phyloP scores from a whole-genome alignment of 2,329 filamentous ascomycete genomes.

The Chrysoporthe austroafricana region DNA sequence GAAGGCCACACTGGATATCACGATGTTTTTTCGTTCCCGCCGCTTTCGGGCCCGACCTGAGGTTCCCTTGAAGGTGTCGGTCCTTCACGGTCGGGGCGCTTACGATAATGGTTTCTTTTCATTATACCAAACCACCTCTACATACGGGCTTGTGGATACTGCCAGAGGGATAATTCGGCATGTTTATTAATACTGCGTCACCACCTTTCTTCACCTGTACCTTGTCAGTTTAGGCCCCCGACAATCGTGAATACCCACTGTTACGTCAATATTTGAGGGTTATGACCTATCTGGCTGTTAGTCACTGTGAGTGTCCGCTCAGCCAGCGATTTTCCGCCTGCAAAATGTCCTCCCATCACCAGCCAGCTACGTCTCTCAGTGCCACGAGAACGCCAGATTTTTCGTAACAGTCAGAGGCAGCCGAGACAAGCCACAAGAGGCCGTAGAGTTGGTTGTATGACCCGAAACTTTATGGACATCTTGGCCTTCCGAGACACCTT shows the following conservation, averaged over 20 bases:
- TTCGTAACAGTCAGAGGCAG: neutral
- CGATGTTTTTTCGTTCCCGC: constrained; percentile 18
- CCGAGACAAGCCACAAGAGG: neutral
- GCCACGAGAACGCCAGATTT: neutral
- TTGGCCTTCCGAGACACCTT: neutral
- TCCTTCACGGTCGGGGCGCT: constrained; percentile 21
- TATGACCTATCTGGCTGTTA: neutral
- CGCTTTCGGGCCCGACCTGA: constrained; percentile 12
- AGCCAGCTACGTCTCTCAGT: neutral
- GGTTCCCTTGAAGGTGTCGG: constrained; percentile 11
- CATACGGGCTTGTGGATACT: constrained; percentile 28
- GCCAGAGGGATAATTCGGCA: constrained; percentile 29
- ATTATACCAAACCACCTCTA: constrained; percentile 28
- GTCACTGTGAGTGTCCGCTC: neutral
- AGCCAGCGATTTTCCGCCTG: neutral
- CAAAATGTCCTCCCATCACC: neutral
- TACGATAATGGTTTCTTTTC: constrained; percentile 35
- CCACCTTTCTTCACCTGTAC: constrained; percentile 28
- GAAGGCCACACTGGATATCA: constrained; percentile 21
- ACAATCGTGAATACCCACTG: constrained; percentile 29
- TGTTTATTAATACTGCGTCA: constrained; percentile 30
- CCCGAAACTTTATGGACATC: neutral
- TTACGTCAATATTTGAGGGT: constrained; percentile 2
- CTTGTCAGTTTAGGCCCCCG: constrained; percentile 28
- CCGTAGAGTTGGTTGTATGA: neutral